Percentiles rank a stretch among this genome's conserved stretches.
phyloP scores from a whole-genome alignment of 2,329 filamentous ascomycete species.

The Phialophora tarda region DNA sequence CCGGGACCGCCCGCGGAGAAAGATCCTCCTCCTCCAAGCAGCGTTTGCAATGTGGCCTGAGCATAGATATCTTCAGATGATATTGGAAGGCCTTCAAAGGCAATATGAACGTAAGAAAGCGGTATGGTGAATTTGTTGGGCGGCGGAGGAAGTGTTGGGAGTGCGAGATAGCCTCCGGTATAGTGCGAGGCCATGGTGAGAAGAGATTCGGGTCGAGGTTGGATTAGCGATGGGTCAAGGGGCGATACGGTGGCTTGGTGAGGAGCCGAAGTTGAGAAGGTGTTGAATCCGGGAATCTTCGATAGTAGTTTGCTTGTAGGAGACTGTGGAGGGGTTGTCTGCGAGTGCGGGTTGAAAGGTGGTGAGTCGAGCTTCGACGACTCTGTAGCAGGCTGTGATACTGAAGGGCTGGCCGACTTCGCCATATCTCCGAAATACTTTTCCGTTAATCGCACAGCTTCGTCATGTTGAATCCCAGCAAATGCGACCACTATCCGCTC shows the following conservation, averaged over 20 bases:
- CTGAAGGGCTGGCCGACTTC: constrained; percentile 40
- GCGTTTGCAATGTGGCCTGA: constrained; percentile 90
- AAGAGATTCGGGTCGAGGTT: constrained; percentile 58
- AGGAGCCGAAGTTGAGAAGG: constrained; percentile 75
- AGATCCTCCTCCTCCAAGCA: constrained; percentile 92
- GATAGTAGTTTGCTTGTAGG: constrained; percentile 67
- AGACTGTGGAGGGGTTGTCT: constrained; percentile 44
- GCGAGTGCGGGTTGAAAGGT: constrained; percentile 47
- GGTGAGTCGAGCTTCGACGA: constrained; percentile 46
- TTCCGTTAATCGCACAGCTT: constrained; percentile 79
- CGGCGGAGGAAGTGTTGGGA: constrained; percentile 79
- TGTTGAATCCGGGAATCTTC: constrained; percentile 88
- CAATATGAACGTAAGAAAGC: constrained; percentile 91
- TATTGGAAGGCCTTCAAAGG: constrained; percentile 93
- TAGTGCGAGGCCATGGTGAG: constrained; percentile 75
- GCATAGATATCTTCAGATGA: constrained; percentile 93
- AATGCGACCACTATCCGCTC: constrained; percentile 95
- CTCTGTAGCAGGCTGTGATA: constrained; percentile 35
- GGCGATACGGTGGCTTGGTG: constrained; percentile 65
- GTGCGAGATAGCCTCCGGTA: constrained; percentile 88
- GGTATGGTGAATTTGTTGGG: constrained; percentile 76
- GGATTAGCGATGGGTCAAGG: constrained; percentile 54
- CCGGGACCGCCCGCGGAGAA: constrained; percentile 96
- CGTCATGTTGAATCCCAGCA: constrained; percentile 81
- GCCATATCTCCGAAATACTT: constrained; percentile 93